phyloP scores from a whole-genome alignment of 1,284 basidiomycete species.

The Sporisorium sorghi region DNA sequence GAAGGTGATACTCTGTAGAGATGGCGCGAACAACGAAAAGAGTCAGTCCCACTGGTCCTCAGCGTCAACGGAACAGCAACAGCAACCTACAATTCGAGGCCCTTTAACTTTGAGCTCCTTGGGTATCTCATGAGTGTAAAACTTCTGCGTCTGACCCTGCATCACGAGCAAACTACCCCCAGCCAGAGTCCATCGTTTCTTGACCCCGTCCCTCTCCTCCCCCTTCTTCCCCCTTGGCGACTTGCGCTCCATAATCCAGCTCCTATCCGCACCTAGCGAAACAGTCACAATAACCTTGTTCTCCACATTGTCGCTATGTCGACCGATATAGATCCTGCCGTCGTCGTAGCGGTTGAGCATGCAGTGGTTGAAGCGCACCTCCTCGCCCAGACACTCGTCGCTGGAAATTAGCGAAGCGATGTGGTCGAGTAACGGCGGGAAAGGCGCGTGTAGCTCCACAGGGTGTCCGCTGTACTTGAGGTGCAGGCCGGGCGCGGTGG shows the following conservation, averaged over 20 bases:
- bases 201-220: slow-evolving; percentile 11
- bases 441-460: slow-evolving; percentile 71
- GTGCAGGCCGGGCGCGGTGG: slow-evolving; percentile 69
- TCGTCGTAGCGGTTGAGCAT: slow-evolving; percentile 74
- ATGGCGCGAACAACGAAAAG: background rate
- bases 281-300: slow-evolving; percentile 73
- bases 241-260: slow-evolving; percentile 71
- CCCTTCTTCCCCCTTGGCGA: slow-evolving; percentile 6
- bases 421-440: slow-evolving; percentile 70
- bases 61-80: background rate
- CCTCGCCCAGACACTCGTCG: slow-evolving; percentile 68
- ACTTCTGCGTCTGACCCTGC: slow-evolving; percentile 73
- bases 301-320: slow-evolving; percentile 70
- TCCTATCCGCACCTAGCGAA: slow-evolving; percentile 72
- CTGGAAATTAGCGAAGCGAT: slow-evolving; percentile 69
- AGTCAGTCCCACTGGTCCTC: background rate
- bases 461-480: slow-evolving; percentile 71
- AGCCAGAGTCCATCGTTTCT: slow-evolving; percentile 69
- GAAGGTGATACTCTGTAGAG: slow-evolving; percentile 50
- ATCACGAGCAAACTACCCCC: slow-evolving; percentile 73
- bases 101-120: slow-evolving; percentile 58
- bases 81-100: slow-evolving; percentile 45
- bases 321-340: slow-evolving; percentile 71
- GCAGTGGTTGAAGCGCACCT: slow-evolving; percentile 73
- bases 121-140: slow-evolving; percentile 71